Evolutionary conservation across 2,329 filamentous ascomycete species (phyloP).

Genomic region (Fusarium sp.): DNA sequence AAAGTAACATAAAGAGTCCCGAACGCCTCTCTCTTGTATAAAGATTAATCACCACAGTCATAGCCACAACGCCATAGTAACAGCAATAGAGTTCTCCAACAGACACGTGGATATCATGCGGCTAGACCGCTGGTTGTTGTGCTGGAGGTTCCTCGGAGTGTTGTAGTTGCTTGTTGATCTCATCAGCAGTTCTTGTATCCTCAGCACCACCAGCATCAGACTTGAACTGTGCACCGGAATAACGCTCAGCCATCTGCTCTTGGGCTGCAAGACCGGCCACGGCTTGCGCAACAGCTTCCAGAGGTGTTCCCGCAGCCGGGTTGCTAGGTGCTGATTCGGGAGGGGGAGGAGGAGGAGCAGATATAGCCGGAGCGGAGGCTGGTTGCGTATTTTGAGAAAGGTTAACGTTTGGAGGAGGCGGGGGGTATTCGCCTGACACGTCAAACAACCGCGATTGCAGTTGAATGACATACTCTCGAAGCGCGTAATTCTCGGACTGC

Average conservation of each 20-base stretch:
- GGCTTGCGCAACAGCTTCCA: slow-evolving; percentile 67
- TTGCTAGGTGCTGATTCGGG: slow-evolving; percentile 47
- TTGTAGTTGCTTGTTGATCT: slow-evolving; percentile 69
- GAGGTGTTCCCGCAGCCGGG: slow-evolving; percentile 55
- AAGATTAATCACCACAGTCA: slow-evolving; percentile 27
- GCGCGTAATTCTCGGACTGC: slow-evolving; percentile 88
- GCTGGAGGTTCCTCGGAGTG: slow-evolving; percentile 55
- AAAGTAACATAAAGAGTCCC: slow-evolving; percentile 26
- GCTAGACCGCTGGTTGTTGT: slow-evolving; percentile 41
- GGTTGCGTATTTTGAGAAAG: slow-evolving; percentile 60
- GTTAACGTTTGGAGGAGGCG: slow-evolving; percentile 85
- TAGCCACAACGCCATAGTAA: slow-evolving; percentile 45
- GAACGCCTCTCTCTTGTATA: slow-evolving; percentile 48
- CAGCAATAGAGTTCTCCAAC: slow-evolving; percentile 18
- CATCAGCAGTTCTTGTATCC: slow-evolving; percentile 65
- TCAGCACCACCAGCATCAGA: slow-evolving; percentile 56
- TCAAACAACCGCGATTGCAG: slow-evolving; percentile 91
- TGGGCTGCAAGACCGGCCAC: slow-evolving; percentile 61
- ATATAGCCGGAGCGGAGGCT: slow-evolving; percentile 45
- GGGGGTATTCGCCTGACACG: slow-evolving; percentile 85
- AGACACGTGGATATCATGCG: slow-evolving; percentile 36
- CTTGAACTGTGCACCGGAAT: slow-evolving; percentile 55
- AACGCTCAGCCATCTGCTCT: slow-evolving; percentile 58
- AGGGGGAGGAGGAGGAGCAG: slow-evolving; percentile 23
- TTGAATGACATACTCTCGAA: slow-evolving; percentile 93